Evolutionary conservation across 371 early-diverging fungal species (phyloP).

Genomic region (Saksenaea vasiformis): DNA sequence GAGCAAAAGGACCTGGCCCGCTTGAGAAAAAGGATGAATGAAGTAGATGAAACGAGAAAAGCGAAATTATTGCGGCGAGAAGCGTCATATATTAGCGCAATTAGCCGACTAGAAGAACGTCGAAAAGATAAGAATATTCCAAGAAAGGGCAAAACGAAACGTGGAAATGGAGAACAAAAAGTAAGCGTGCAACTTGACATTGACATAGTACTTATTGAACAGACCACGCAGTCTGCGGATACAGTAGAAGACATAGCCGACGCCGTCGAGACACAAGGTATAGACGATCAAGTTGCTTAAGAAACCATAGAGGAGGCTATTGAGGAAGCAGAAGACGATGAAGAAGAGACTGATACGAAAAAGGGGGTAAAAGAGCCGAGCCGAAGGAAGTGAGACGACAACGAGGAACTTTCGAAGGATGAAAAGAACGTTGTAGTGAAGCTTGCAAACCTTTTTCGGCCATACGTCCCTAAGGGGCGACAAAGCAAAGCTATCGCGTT

Average conservation of each 20-base stretch:
- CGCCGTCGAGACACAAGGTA: not conserved
- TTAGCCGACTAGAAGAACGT: not conserved
- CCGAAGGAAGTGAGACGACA: not conserved
- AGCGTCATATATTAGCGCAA: not conserved
- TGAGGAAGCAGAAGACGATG: constrained; percentile 51
- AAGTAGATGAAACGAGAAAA: too few species aligned
- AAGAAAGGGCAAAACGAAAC: not conserved
- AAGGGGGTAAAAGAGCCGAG: constrained; percentile 11
- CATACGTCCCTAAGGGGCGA: too few species aligned
- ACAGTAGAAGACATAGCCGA: not conserved
- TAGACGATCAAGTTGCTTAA: not conserved
- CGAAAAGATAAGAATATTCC: not conserved
- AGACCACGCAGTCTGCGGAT: not conserved
- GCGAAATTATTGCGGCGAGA: not conserved
- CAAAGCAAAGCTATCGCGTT: too few species aligned
- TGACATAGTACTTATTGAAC: not conserved
- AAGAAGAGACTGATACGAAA: constrained; percentile 34
- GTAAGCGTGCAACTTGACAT: not conserved
- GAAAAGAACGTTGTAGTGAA: not conserved
- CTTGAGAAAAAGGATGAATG: not conserved
- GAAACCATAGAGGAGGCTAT: not conserved
- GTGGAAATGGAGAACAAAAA: too few species aligned
- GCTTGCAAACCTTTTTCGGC: not conserved
- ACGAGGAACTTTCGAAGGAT: not conserved
- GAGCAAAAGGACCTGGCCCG: too few species aligned